These are phyloP conservation scores for Aleurites moluccanus DNA, from an alignment of 441 rosid genomes.

Conservation along the genomic window DNA sequence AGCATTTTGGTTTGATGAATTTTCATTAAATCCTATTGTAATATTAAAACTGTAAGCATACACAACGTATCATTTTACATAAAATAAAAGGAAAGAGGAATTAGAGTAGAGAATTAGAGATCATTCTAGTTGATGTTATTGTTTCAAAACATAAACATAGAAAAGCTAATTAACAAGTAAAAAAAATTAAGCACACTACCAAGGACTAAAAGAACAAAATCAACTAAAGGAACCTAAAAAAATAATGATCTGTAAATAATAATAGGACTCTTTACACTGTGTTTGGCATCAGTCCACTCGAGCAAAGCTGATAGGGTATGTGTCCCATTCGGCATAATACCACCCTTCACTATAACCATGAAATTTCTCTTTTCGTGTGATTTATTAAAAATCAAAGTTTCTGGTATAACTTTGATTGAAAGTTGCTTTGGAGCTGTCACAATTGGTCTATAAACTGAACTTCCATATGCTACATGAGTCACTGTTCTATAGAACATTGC, in stretches of 20 bases:
- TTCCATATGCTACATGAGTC: conserved; percentile 44
- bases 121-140: neutral
- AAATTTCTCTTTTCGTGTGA: conserved; percentile 40
- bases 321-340: conserved; percentile 19
- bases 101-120: too few species aligned
- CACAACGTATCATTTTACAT: too few species aligned
- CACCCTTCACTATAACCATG: conserved; percentile 53
- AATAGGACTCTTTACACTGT: conserved; percentile 61
- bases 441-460: conserved; percentile 36
- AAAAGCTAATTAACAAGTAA: neutral
- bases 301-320: conserved; percentile 49
- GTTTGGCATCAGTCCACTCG: conserved; percentile 60
- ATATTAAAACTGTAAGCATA: too few species aligned
- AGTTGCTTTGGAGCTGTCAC: conserved; percentile 40
- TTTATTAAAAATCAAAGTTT: conserved; percentile 28
- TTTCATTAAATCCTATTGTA: too few species aligned
- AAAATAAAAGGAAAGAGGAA: too few species aligned
- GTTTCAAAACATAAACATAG: neutral
- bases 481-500: conserved; percentile 44
- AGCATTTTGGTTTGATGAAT: too few species aligned
- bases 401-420: conserved; percentile 40
- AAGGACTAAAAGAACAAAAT: neutral
- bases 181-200: neutral
- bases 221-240: neutral
- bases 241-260: conserved; percentile 35